These are phyloP conservation scores for Penicillium nordicum DNA, from an alignment of 2,329 filamentous ascomycete species.

Conservation along the genomic window DNA sequence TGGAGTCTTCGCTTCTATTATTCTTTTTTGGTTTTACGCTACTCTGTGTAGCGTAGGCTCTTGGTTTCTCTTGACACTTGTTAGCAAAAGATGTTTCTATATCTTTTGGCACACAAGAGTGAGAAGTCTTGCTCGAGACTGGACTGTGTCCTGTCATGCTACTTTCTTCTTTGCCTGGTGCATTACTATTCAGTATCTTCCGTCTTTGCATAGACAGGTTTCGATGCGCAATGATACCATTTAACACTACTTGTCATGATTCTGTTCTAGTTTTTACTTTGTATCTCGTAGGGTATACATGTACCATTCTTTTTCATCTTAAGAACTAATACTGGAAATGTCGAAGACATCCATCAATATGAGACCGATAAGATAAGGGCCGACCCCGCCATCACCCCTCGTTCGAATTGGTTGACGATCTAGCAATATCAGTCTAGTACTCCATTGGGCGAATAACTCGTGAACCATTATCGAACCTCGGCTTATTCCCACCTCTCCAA, in stretches of 20 bases:
- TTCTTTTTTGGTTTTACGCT: not conserved
- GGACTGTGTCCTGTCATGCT: not conserved
- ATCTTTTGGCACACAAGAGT: not conserved
- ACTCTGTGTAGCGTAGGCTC: not conserved
- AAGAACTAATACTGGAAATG: not conserved
- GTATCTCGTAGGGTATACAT: not conserved
- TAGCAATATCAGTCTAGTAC: not conserved
- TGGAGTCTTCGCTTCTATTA: slow-evolving; percentile 16
- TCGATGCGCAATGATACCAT: slow-evolving; percentile 13
- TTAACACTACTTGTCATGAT: not conserved
- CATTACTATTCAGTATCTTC: slow-evolving; percentile 9
- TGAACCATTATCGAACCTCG: not conserved
- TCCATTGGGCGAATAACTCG: not conserved
- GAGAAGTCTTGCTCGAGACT: not conserved
- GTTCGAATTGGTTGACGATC: not conserved
- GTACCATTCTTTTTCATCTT: not conserved
- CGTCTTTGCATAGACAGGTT: slow-evolving; percentile 10
- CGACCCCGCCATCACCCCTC: slow-evolving; percentile 7
- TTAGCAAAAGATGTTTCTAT: not conserved
- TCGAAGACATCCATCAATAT: not conserved
- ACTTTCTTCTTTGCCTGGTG: slow-evolving; percentile 5
- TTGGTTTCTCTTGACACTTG: not conserved
- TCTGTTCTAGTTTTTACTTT: not conserved
- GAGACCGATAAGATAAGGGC: slow-evolving; percentile 9
- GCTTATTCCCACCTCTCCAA: not conserved